Percentiles rank a stretch among this genome's conserved stretches.
Conservation (phyloP, 2,329 filamentous ascomycete genomes). For the Sordariomycetes sp. region DNA sequence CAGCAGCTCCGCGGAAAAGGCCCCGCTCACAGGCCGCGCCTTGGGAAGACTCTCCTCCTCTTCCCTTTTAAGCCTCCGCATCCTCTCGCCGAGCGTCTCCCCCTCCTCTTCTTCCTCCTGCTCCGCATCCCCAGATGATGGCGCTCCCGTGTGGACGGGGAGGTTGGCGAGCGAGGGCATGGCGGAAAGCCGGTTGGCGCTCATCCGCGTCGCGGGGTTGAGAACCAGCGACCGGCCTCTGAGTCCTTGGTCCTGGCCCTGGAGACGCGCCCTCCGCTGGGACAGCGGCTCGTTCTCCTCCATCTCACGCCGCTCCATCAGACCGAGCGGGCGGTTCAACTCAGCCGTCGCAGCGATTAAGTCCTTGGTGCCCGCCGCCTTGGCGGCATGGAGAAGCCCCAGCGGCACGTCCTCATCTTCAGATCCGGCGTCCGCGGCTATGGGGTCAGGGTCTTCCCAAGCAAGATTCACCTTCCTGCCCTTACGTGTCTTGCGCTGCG, state of each 20-base stretch:
- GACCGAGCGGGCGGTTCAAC: constrained; percentile 52
- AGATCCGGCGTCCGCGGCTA: constrained; percentile 16
- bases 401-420: constrained; percentile 82
- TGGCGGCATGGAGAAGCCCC: constrained; percentile 60
- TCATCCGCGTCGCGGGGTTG: constrained; percentile 12
- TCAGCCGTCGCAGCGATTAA: constrained; percentile 24
- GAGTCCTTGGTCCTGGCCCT: constrained; percentile 27
- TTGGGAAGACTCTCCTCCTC: constrained; percentile 34
- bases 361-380: constrained; percentile 34
- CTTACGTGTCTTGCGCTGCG: constrained; percentile 63
- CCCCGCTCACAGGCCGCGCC: constrained; percentile 45
- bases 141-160: constrained; percentile 12
- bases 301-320: constrained; percentile 69
- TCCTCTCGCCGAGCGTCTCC: constrained; percentile 56
- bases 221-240: constrained; percentile 29
- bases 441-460: constrained; percentile 59
- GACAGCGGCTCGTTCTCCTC: constrained; percentile 90
- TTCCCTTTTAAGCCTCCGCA: constrained; percentile 40
- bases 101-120: constrained; percentile 25
- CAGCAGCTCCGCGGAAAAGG: constrained; percentile 59
- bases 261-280: constrained; percentile 59
- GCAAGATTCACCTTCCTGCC: constrained; percentile 72
- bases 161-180: constrained; percentile 8
- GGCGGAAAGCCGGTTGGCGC: constrained; percentile 13
- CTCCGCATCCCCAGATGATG: constrained; percentile 29